Evolutionary conservation across 495 filamentous ascomycete genomes (phyloP).

Genomic region (Pseudotulostoma volvatum): DNA sequence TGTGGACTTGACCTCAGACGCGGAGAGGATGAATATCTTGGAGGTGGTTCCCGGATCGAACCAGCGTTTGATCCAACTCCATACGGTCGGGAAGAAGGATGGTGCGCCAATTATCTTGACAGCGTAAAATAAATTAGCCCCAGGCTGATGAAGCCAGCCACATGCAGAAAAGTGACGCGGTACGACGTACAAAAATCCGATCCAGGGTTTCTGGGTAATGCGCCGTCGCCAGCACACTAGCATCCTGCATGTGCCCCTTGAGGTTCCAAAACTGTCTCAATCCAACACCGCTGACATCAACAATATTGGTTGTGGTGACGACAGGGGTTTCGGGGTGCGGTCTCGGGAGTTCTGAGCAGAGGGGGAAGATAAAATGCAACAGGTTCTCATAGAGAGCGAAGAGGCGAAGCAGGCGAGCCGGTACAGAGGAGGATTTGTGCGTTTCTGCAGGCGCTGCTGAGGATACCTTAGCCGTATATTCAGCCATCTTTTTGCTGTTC

Average conservation of each 20-base stretch:
- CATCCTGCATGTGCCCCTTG: conserved; percentile 81
- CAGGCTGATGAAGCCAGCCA: neutral
- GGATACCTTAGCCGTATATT: conserved; percentile 45
- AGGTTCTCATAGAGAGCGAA: conserved; percentile 85
- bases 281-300: conserved; percentile 69
- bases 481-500: conserved; percentile 58
- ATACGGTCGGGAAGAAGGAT: conserved; percentile 81
- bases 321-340: conserved; percentile 59
- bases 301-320: conserved; percentile 76
- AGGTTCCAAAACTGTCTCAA: conserved; percentile 89
- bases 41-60: conserved; percentile 86
- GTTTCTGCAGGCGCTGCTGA: conserved; percentile 43
- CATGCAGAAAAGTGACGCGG: neutral
- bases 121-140: conserved; percentile 1
- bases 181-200: conserved; percentile 53
- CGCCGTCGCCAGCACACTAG: conserved; percentile 68
- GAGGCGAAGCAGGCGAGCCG: conserved; percentile 54
- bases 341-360: conserved; percentile 59
- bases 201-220: conserved; percentile 87
- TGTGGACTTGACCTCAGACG: conserved; percentile 52
- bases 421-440: conserved; percentile 31
- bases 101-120: conserved; percentile 70
- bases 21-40: conserved; percentile 76
- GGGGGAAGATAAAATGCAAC: conserved; percentile 68
- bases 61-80: conserved; percentile 92